Evolutionary conservation across 768 basidiomycete species (phyloP).

Genomic region (Mycena olivaceomarginata): DNA sequence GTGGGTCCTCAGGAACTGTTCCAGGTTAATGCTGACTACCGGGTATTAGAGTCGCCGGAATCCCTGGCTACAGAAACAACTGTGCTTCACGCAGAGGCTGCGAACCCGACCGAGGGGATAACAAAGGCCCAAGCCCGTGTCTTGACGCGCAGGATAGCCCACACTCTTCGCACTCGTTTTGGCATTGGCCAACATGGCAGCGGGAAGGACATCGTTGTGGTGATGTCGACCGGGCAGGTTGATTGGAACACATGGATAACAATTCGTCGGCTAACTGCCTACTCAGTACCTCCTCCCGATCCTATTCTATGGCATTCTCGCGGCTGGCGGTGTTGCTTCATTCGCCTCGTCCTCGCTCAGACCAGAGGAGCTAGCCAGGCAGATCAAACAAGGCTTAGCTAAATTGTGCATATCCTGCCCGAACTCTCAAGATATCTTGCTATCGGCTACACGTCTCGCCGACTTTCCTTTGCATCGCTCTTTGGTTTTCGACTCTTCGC

Average conservation of each 20-base stretch:
- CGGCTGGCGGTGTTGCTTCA: constrained; percentile 38
- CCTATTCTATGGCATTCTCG: constrained; percentile 8
- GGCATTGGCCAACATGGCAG: constrained; percentile 28
- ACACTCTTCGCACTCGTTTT: constrained; percentile 33
- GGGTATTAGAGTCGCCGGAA: constrained; percentile 10
- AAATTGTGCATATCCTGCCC: constrained; percentile 37
- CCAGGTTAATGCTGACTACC: no score
- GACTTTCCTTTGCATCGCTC: constrained; percentile 32
- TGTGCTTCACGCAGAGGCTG: constrained; percentile 37
- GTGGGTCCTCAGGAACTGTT: no score
- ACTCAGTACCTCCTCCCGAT: no score
- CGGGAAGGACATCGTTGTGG: constrained; percentile 36
- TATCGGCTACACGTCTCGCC: constrained; percentile 27
- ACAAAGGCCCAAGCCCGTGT: constrained; percentile 33
- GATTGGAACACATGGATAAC: not conserved
- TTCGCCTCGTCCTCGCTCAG: constrained; percentile 32
- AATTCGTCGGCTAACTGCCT: no score
- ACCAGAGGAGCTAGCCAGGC: constrained; percentile 29
- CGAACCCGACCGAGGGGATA: constrained; percentile 28
- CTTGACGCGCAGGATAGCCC: constrained; percentile 35
- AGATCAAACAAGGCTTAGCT: constrained; percentile 32
- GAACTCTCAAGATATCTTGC: constrained; percentile 1
- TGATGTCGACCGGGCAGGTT: constrained; percentile 36
- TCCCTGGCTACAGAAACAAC: constrained; percentile 24
- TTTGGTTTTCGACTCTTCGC: constrained; percentile 28